Conservation (phyloP, 2,329 filamentous ascomycete genomes). For the Colletotrichum incanum region DNA sequence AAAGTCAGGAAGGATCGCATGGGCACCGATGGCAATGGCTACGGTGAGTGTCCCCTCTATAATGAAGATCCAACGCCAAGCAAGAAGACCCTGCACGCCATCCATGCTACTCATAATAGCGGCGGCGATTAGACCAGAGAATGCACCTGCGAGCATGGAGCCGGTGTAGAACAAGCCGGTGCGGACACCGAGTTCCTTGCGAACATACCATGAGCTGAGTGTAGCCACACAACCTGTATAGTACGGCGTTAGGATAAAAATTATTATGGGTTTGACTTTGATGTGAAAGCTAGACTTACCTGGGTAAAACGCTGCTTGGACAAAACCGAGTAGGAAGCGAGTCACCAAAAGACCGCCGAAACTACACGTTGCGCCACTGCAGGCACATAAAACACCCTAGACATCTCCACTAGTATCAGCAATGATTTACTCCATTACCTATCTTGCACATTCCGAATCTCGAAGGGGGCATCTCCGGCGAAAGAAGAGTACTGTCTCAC, state of each 20-base stretch:
- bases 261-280: background rate
- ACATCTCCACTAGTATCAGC: background rate
- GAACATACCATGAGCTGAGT: slow-evolving; percentile 39
- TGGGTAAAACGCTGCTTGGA: slow-evolving; percentile 42
- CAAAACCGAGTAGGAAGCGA: slow-evolving; percentile 40
- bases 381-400: slow-evolving; percentile 41
- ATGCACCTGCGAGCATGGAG: slow-evolving; percentile 46
- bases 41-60: slow-evolving; percentile 52
- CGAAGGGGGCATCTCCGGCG: background rate
- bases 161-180: slow-evolving; percentile 42
- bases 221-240: slow-evolving; percentile 31
- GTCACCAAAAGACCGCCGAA: slow-evolving; percentile 34
- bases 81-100: slow-evolving; percentile 28
- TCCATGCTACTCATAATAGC: slow-evolving; percentile 43
- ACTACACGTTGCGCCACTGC: slow-evolving; percentile 33
- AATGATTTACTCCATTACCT: background rate
- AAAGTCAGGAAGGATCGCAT: slow-evolving; percentile 51
- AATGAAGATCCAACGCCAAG: slow-evolving; percentile 70
- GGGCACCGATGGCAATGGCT: slow-evolving; percentile 60
- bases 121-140: slow-evolving; percentile 46
- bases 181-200: slow-evolving; percentile 37
- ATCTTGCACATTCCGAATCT: background rate
- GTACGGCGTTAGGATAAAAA: background rate
- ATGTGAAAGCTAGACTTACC: slow-evolving; percentile 49
- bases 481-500: background rate